A percentile compares a stretch with the other conserved stretches of the same genome.
These are phyloP conservation scores for Microcyclospora tardicrescens DNA, from an alignment of 2,329 filamentous ascomycete genomes.

Conservation along the genomic window DNA sequence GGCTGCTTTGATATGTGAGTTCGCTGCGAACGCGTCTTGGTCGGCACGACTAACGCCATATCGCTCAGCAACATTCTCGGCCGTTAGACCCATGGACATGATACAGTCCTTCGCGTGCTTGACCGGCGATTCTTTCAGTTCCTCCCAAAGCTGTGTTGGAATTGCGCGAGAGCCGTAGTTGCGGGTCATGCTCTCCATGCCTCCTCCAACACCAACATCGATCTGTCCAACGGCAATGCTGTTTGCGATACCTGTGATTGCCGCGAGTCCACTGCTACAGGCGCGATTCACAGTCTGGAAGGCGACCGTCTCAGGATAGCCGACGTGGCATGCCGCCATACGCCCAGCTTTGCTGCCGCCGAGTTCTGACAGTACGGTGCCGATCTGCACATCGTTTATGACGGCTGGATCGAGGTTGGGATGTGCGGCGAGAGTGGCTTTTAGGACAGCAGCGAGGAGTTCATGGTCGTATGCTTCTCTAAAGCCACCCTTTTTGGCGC, in stretches of 20 bases:
- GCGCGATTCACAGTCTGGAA: slow-evolving; percentile 85
- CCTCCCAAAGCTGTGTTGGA: slow-evolving; percentile 67
- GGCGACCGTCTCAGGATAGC: slow-evolving; percentile 56
- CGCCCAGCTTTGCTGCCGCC: slow-evolving; percentile 82
- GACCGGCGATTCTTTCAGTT: slow-evolving; percentile 48
- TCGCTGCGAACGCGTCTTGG: slow-evolving; percentile 70
- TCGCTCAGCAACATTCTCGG: slow-evolving; percentile 71
- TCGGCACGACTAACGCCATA: slow-evolving; percentile 62
- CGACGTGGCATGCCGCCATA: slow-evolving; percentile 79
- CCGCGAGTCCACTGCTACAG: slow-evolving; percentile 65
- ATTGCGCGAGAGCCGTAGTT: slow-evolving; percentile 84
- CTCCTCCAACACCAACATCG: slow-evolving; percentile 64
- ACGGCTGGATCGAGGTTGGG: slow-evolving; percentile 56
- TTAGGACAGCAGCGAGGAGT: slow-evolving; percentile 55
- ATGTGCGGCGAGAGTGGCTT: slow-evolving; percentile 58
- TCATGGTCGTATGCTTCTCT: slow-evolving; percentile 87
- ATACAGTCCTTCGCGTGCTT: slow-evolving; percentile 72
- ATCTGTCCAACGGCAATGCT: slow-evolving; percentile 64
- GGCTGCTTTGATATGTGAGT: slow-evolving; percentile 61
- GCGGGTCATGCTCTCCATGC: slow-evolving; percentile 92
- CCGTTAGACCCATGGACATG: slow-evolving; percentile 87
- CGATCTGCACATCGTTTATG: slow-evolving; percentile 73
- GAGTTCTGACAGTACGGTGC: slow-evolving; percentile 80
- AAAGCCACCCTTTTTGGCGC: slow-evolving; percentile 69
- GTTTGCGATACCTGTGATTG: slow-evolving; percentile 61